Evolutionary conservation across 2,329 filamentous ascomycete species (phyloP), one percentile per base, ranked within the genome.

Genomic region (Phialocephala sp.): DNA sequence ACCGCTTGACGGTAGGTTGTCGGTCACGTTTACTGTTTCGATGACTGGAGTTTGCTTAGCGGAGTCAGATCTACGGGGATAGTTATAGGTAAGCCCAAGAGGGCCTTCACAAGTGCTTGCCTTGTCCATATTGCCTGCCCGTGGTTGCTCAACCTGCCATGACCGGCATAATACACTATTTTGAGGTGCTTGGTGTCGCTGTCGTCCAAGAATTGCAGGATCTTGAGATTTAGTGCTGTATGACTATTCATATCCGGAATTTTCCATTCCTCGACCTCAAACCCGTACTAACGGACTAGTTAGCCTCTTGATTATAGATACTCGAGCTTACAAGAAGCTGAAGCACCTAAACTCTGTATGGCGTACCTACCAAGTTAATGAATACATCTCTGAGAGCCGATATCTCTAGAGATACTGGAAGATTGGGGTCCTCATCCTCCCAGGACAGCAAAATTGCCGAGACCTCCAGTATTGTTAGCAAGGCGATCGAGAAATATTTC

Each of bases 41-140:
- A 54, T 20, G 18, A 41, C 62, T 64, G 6, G 27, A 32, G 27
- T 32, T 32, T 32, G 6, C 3, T 32, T 32, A 32, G 27, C 27
- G 27, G 6, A 32, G 22, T 83, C 66, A 66, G 79, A 47, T 2
- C 22, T 45, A 9, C 27, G 14, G 27, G 2, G 2, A 45, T 45
- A 45, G 43, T n/a, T n/a, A 45, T 9, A n/a, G 2, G 15, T 45
- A 3, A 45, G n/a, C 11, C 37, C 9, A 43, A 2, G 22, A 22
- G n/a, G 37, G 20, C 15, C 15, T 15, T 22, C 18, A 18, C n/a
- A n/a, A 50, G 43, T 15, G 20, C 63, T 20, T 52, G 63, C 64
- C 45, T 63, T 45, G 64, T 37, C 64, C 64, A 66, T 27, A 41
- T 36, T 24, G 50, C 41, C 43, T 59, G 59, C 2, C 60, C 18